phyloP scores from a whole-genome alignment of 208 protist genomes.

The Trypanosomatidae sp. region DNA sequence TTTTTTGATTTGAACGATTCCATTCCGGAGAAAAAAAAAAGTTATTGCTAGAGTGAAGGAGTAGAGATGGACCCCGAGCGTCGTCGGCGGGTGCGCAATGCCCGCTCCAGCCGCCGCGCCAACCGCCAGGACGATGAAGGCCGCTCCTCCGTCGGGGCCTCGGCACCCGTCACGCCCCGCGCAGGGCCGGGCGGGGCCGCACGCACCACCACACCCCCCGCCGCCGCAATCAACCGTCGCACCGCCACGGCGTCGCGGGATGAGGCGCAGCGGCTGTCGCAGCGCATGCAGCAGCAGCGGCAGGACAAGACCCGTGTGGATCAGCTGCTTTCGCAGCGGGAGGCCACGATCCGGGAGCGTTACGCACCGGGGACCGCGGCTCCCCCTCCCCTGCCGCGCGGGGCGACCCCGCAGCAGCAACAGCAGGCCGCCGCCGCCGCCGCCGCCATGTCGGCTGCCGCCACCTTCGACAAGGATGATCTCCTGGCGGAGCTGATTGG shows the following conservation, averaged over 20 bases:
- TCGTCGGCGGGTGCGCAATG: too few species aligned
- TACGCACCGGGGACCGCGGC: constrained; percentile 73
- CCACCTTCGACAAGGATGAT: constrained; percentile 73
- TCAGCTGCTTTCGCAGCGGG: constrained; percentile 40
- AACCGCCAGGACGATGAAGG: too few species aligned
- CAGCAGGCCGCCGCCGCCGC: too few species aligned
- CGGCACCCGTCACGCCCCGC: too few species aligned
- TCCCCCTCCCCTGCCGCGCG: constrained; percentile 6
- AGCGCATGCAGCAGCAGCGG: constrained; percentile 30
- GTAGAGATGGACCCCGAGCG: too few species aligned
- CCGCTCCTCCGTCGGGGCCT: too few species aligned
- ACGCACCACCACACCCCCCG: background rate
- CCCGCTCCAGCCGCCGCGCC: too few species aligned
- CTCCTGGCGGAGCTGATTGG: constrained; percentile 56
- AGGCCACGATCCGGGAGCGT: constrained; percentile 42
- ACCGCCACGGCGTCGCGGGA: constrained; percentile 5
- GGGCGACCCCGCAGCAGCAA: background rate
- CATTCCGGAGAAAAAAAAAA: too few species aligned
- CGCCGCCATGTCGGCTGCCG: too few species aligned
- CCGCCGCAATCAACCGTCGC: background rate
- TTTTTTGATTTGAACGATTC: too few species aligned
- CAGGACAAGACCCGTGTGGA: constrained; percentile 25
- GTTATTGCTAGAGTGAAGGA: too few species aligned
- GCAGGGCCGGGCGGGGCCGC: too few species aligned
- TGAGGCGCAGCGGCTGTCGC: constrained; percentile 22